Conservation (phyloP, 345 rosid genomes). For the Draba incana region DNA sequence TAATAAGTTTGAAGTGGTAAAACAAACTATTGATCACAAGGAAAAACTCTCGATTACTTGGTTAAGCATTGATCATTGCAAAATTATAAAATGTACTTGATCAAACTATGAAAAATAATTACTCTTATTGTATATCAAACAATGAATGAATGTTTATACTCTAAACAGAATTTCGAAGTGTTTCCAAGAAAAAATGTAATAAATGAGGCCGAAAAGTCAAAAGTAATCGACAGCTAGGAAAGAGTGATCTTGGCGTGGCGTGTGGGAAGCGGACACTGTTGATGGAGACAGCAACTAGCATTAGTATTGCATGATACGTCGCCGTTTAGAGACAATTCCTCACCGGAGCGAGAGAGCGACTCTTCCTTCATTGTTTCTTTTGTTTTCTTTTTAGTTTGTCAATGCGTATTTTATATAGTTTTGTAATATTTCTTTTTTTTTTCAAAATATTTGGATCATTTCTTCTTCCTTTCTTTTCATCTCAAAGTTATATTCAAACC, state of each 20-base stretch:
- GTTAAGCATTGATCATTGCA: no score
- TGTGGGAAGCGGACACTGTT: slow-evolving; percentile 36
- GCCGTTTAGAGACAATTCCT: slow-evolving; percentile 33
- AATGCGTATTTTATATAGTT: no score
- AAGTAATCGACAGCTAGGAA: slow-evolving; percentile 31
- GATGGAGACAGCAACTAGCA: slow-evolving; percentile 32
- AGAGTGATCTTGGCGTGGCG: slow-evolving; percentile 38
- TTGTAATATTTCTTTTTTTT: no score
- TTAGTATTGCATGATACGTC: slow-evolving; percentile 36
- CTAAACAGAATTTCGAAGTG: background rate
- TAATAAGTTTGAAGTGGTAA: slow-evolving; percentile 5
- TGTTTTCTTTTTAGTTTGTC: slow-evolving; percentile 16
- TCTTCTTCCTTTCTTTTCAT: no score
- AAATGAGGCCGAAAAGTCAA: slow-evolving; percentile 32
- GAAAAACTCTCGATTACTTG: no score
- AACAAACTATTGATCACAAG: background rate
- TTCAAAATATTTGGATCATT: no score
- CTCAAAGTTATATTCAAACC: no score
- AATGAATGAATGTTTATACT: no score
- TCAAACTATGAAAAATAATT: no score
- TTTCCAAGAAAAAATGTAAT: background rate
- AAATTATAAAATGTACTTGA: no score
- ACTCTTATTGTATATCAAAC: no score
- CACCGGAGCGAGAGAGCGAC: slow-evolving; percentile 34
- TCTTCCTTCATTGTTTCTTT: slow-evolving; percentile 13